These are phyloP conservation scores for Cryptosporidium viatorum DNA, from an alignment of 169 alveolate genomes.

Conservation along the genomic window DNA sequence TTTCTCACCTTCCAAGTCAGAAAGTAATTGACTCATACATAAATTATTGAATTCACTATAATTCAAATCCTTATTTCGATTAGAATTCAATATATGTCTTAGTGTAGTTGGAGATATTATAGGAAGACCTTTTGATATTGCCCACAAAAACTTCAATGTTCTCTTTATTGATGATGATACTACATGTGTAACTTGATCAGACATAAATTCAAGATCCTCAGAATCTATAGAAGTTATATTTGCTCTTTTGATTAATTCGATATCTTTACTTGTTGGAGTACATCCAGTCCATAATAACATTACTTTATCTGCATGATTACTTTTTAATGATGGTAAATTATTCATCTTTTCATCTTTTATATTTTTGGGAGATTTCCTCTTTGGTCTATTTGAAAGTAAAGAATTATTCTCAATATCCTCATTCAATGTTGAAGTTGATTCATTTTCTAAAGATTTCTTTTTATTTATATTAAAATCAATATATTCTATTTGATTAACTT, in stretches of 20 bases:
- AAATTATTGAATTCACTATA: conserved; percentile 5
- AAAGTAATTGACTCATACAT: conserved; percentile 21
- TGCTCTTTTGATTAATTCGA: conserved; percentile 2
- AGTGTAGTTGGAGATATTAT: conserved; percentile 55
- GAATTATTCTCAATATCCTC: conserved; percentile 4
- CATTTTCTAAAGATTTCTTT: neutral
- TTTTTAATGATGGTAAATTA: neutral
- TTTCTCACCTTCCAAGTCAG: conserved; percentile 48
- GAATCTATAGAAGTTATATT: conserved; percentile 33
- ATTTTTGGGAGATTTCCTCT: neutral
- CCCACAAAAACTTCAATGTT: conserved; percentile 64
- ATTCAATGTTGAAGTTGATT: neutral
- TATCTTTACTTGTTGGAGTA: conserved; percentile 46
- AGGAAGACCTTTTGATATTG: conserved; percentile 56
- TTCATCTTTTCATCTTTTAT: neutral
- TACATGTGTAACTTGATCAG: conserved; percentile 45
- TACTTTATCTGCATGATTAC: neutral
- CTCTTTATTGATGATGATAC: conserved; percentile 61
- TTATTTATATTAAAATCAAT: neutral
- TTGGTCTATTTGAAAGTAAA: conserved; percentile 1
- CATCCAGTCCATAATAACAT: conserved; percentile 65
- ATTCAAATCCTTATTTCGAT: neutral
- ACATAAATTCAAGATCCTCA: conserved; percentile 63
- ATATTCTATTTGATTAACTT: neutral
- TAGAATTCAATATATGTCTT: neutral